Evolutionary conservation across 345 rosid genomes (phyloP), one percentile per base, ranked within the genome.

Genomic region (Turritis glabra): DNA sequence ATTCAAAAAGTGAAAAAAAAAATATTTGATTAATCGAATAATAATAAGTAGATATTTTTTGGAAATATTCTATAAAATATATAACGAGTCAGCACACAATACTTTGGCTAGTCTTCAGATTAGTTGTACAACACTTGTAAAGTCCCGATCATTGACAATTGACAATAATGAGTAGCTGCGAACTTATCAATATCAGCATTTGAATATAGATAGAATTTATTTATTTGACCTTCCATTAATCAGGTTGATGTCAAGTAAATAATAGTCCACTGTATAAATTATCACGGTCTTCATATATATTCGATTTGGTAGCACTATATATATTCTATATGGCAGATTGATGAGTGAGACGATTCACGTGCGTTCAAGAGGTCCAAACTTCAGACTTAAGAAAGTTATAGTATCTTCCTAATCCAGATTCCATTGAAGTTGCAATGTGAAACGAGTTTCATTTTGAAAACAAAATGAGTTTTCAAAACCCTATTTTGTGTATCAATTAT

Each of bases 311-410:
- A 3, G 8, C 4, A 37, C 41, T 37, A 37, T 37, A 30, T 30
- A 7, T 7, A n/a, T n/a, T n/a, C n/a, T 5, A 29, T 5, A 29
- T 29, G 61, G n/a, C n/a, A n/a, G n/a, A n/a, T n/a, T n/a, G n/a
- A n/a, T n/a, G n/a, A n/a, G n/a, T n/a, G n/a, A n/a, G n/a, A 12
- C 72, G 72, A 53, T 35, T 38, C 62, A 67, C 51, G 72, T 38
- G 51, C 37, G 38, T 67, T 52, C 8, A 37, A 53, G 38, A 54
- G 19, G 38, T 38, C 52, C 26, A 51, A 35, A 22, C 47, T 67
- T 67, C 48, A 51, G 44, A 67, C n/a, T 21, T 51, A 21, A 22
- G 4, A 18, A 15, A 11, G 2, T 17, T 58, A 5, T 33, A 25
- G 0, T 1, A 14, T 43, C 19, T 43, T 43, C n/a, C 17, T 43